Evolutionary conservation across 2,329 filamentous ascomycete genomes (phyloP).

Genomic region (Penicillium hordei): DNA sequence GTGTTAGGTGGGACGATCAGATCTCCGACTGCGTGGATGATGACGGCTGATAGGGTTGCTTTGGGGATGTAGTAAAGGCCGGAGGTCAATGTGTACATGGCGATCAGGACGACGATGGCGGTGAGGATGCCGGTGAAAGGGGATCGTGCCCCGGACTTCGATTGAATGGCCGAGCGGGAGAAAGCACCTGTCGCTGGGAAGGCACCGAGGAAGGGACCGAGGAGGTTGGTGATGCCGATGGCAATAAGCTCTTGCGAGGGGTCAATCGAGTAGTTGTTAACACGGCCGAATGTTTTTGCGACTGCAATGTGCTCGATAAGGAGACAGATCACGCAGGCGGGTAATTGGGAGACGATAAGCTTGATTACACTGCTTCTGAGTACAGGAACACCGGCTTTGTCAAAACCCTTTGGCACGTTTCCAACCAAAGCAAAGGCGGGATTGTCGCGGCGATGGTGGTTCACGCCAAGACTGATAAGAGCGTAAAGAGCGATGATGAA

Average conservation of each 20-base stretch:
- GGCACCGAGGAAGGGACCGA: conserved; percentile 83
- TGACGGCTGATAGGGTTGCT: conserved; percentile 74
- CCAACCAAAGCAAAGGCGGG: conserved; percentile 73
- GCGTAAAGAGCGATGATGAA: conserved; percentile 92
- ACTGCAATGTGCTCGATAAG: conserved; percentile 94
- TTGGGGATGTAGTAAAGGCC: conserved; percentile 91
- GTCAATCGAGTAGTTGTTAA: conserved; percentile 92
- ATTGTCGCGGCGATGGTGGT: conserved; percentile 61
- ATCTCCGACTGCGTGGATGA: conserved; percentile 90
- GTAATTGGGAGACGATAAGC: conserved; percentile 68
- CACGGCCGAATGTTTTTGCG: conserved; percentile 85
- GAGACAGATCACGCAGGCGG: conserved; percentile 80
- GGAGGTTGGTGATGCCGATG: conserved; percentile 81
- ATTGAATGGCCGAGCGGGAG: conserved; percentile 89
- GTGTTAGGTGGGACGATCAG: conserved; percentile 84
- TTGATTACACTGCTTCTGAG: conserved; percentile 65
- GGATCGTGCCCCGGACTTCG: conserved; percentile 86
- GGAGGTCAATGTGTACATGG: conserved; percentile 78
- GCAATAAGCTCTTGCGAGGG: conserved; percentile 92
- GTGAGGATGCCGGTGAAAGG: conserved; percentile 87
- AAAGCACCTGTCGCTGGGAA: conserved; percentile 92
- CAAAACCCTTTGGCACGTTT: conserved; percentile 77
- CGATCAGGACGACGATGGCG: conserved; percentile 75
- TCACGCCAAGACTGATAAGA: conserved; percentile 79
- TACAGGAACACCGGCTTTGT: conserved; percentile 68